A percentile compares a stretch with the other conserved stretches of the same genome.
Conservation (phyloP, 169 alveolate genomes). For the Cryptosporidium canis region DNA sequence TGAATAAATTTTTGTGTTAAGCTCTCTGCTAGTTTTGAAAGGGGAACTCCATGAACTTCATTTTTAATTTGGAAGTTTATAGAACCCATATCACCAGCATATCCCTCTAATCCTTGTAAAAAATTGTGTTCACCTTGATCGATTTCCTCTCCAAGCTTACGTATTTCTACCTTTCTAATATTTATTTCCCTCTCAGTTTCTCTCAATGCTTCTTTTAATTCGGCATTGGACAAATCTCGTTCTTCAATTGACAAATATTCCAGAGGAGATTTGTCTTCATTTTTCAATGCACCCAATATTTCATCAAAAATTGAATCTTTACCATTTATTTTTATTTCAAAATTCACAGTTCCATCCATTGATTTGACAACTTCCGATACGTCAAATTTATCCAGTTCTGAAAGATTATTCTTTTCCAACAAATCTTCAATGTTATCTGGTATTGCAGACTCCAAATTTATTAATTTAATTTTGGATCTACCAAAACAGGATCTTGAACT, state of each 20-base stretch:
- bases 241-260: neutral
- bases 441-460: neutral
- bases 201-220: neutral
- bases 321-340: neutral
- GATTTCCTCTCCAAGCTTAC: neutral
- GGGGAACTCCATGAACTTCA: constrained; percentile 9
- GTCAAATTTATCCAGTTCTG: neutral
- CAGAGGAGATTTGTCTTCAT: neutral
- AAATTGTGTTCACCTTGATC: neutral
- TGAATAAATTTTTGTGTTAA: neutral
- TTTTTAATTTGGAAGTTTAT: neutral
- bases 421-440: neutral
- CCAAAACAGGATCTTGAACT: neutral
- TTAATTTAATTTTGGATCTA: neutral
- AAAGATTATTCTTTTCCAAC: neutral
- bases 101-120: neutral
- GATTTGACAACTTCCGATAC: neutral
- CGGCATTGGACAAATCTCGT: neutral
- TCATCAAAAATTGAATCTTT: constrained; percentile 6
- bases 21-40: neutral
- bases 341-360: neutral
- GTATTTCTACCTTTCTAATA: neutral
- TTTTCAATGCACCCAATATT: neutral
- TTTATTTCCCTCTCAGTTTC: constrained; percentile 14
- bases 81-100: neutral